Conservation (phyloP, 73 alveolate genomes). For the Loxodes magnus region DNA sequence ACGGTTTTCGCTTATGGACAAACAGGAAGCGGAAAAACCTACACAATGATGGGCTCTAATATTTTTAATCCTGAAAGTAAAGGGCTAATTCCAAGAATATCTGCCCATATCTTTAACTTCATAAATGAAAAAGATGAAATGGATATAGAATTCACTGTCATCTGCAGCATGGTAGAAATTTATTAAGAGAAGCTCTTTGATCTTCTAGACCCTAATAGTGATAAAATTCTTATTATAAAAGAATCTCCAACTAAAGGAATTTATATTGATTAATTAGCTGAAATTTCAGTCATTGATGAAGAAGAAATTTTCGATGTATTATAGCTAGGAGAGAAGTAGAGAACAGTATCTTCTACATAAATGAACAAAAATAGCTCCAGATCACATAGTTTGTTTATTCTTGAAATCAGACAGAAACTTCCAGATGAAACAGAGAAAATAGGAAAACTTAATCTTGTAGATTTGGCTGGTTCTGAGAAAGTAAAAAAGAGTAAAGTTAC, state of each 20-base stretch:
- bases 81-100: constrained; percentile 76
- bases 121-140: constrained; percentile 41
- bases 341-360: constrained; percentile 80
- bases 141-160: constrained; percentile 60
- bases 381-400: constrained; percentile 92
- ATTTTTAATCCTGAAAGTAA: constrained; percentile 32
- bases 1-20: constrained; percentile 94
- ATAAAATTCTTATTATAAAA: constrained; percentile 53
- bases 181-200: constrained; percentile 75
- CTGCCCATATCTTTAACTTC: constrained; percentile 49
- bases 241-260: constrained; percentile 93
- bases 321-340: constrained; percentile 72
- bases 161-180: constrained; percentile 71
- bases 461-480: constrained; percentile 78
- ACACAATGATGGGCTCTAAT: constrained; percentile 69
- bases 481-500: constrained; percentile 57
- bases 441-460: constrained; percentile 69
- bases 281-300: constrained; percentile 90
- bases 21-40: constrained; percentile 95
- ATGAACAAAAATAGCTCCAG: constrained; percentile 90
- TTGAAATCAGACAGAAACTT: constrained; percentile 81
- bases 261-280: constrained; percentile 87
- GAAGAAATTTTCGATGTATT: constrained; percentile 70
- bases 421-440: constrained; percentile 26
- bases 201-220: constrained; percentile 21